Evolutionary conservation across 2,329 filamentous ascomycete species (phyloP).

Genomic region (Fusarium sp.): DNA sequence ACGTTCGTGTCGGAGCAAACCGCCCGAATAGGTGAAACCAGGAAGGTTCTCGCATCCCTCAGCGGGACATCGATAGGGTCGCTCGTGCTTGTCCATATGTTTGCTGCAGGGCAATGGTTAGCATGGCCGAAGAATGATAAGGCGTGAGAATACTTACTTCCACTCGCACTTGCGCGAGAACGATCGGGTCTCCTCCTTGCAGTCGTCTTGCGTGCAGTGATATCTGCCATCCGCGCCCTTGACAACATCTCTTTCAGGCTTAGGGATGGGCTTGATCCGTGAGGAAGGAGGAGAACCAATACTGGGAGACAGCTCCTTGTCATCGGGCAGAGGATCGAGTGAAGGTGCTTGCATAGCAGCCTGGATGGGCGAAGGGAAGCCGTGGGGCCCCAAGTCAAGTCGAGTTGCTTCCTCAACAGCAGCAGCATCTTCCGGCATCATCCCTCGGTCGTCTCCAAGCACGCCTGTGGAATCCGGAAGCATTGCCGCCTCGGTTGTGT

Average conservation of each 20-base stretch:
- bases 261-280: constrained; percentile 65
- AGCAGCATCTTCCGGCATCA: constrained; percentile 54
- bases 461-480: constrained; percentile 53
- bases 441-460: constrained; percentile 50
- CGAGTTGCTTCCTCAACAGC: constrained; percentile 53
- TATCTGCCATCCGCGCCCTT: constrained; percentile 80
- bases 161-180: constrained; percentile 92
- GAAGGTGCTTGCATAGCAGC: constrained; percentile 48
- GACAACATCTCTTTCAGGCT: constrained; percentile 66
- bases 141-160: constrained; percentile 74
- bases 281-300: constrained; percentile 50
- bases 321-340: constrained; percentile 49
- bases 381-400: constrained; percentile 52
- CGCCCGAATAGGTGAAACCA: constrained; percentile 95
- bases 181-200: constrained; percentile 69
- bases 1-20: constrained; percentile 87
- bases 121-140: constrained; percentile 16
- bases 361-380: constrained; percentile 52
- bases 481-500: constrained; percentile 54
- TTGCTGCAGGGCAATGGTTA: constrained; percentile 68
- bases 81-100: constrained; percentile 98
- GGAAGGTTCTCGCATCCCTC: constrained; percentile 90
- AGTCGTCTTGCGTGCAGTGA: constrained; percentile 77
- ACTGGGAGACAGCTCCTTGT: constrained; percentile 51
- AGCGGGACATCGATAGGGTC: constrained; percentile 87